A percentile compares a stretch with the other conserved stretches of the same genome.
These are phyloP conservation scores for Flaveria robusta DNA, from an alignment of 129 eudicot species.

Conservation along the genomic window DNA sequence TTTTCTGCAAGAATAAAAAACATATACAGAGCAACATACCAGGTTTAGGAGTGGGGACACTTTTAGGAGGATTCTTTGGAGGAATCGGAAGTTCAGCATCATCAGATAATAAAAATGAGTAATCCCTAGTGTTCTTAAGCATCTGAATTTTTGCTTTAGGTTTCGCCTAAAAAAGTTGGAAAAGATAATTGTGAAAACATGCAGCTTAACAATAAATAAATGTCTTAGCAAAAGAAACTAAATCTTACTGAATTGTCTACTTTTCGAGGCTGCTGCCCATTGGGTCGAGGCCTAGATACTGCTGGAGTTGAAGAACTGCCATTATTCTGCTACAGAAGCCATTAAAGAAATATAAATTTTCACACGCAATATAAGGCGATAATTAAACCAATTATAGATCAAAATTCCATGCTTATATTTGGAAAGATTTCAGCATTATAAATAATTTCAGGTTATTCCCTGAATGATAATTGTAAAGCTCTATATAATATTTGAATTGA, in stretches of 20 bases:
- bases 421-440: neutral
- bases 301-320: conserved; percentile 45
- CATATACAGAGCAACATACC: conserved; percentile 51
- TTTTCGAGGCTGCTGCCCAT: conserved; percentile 36
- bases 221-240: conserved; percentile 9
- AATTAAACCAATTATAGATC: neutral
- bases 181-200: conserved; percentile 14
- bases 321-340: conserved; percentile 44
- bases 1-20: neutral
- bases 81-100: conserved; percentile 87
- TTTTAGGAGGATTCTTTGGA: conserved; percentile 48
- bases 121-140: conserved; percentile 81
- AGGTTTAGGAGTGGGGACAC: conserved; percentile 41
- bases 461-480: neutral
- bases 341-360: conserved; percentile 1
- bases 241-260: conserved; percentile 48
- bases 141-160: conserved; percentile 62
- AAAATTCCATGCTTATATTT: conserved; percentile 1
- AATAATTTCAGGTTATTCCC: neutral
- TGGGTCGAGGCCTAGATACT: conserved; percentile 46
- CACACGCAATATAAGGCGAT: neutral
- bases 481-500: neutral
- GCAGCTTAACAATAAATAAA: neutral
- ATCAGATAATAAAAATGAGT: conserved; percentile 82
- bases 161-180: conserved; percentile 42